Conservation (phyloP, 495 filamentous ascomycete genomes). For the Neurospora tetrasperma region DNA sequence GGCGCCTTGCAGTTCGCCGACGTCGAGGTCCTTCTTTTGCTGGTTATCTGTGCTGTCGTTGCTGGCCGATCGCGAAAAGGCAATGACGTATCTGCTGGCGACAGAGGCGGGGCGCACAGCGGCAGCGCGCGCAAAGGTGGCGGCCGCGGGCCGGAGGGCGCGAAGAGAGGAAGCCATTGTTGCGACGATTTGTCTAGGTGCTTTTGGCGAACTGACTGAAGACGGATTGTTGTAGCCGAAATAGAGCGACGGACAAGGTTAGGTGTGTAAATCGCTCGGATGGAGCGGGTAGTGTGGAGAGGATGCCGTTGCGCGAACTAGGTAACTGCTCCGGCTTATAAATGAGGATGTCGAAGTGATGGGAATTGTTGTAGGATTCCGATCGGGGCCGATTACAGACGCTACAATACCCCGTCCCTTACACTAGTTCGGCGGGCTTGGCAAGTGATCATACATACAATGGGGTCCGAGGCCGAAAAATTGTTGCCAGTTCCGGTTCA, state of each 20-base stretch:
- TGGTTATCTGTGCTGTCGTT: conserved; percentile 8
- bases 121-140: conserved; percentile 13
- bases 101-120: conserved; percentile 6
- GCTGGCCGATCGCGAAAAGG: background rate
- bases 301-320: background rate
- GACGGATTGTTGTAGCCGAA: background rate
- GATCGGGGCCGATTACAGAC: background rate
- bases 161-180: background rate
- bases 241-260: background rate
- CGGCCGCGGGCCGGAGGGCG: conserved; percentile 4
- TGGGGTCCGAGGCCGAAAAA: background rate
- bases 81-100: conserved; percentile 3
- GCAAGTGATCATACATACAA: background rate
- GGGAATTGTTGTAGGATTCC: background rate
- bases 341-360: background rate
- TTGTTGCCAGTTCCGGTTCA: background rate
- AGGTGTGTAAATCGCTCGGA: background rate
- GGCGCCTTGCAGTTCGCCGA: conserved; percentile 85
- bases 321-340: background rate
- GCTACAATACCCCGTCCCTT: background rate
- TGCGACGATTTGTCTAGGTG: background rate
- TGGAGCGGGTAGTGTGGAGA: background rate
- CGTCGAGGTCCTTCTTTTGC: conserved; percentile 51
- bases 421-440: background rate
- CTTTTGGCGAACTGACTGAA: background rate